Conservation (phyloP, 2,329 filamentous ascomycete genomes). For the Dothistroma pini region DNA sequence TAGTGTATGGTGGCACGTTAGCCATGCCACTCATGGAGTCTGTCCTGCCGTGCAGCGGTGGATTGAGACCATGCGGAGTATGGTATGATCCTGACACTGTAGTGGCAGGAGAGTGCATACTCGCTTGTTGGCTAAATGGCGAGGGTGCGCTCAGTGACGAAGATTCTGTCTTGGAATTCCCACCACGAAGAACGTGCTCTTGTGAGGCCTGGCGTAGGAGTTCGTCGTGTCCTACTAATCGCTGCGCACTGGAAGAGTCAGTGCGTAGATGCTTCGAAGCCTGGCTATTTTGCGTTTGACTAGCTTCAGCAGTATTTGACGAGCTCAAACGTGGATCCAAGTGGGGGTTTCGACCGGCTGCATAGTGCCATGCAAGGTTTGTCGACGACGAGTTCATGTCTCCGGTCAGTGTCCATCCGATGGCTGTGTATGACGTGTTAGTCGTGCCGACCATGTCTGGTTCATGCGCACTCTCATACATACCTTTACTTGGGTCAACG, state of each 20-base stretch:
- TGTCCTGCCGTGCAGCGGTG: conserved; percentile 2
- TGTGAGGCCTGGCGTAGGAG: conserved; percentile 8
- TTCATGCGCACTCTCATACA: conserved; percentile 16
- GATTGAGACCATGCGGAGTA: conserved; percentile 9
- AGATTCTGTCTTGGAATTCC: conserved; percentile 12
- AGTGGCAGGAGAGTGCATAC: conserved; percentile 12
- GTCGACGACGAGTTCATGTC: conserved; percentile 82
- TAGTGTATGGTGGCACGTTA: conserved; percentile 21
- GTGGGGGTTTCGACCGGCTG: conserved; percentile 43
- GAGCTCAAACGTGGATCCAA: conserved; percentile 18
- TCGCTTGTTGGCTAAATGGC: conserved; percentile 36
- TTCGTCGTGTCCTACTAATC: conserved; percentile 4
- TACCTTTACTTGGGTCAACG: conserved; percentile 51
- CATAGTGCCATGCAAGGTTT: conserved; percentile 77
- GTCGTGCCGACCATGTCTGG: neutral
- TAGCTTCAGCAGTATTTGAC: conserved; percentile 11
- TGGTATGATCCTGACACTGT: conserved; percentile 7
- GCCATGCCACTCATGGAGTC: conserved; percentile 9
- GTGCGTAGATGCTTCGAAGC: conserved; percentile 10
- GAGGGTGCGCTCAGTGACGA: conserved; percentile 48
- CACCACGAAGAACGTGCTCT: conserved; percentile 6
- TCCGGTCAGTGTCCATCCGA: conserved; percentile 84
- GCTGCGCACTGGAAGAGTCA: conserved; percentile 11
- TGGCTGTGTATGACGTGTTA: conserved; percentile 43
- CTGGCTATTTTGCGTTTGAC: conserved; percentile 9